phyloP scores from a whole-genome alignment of 495 filamentous ascomycete species.

The Neurospora sp. region DNA sequence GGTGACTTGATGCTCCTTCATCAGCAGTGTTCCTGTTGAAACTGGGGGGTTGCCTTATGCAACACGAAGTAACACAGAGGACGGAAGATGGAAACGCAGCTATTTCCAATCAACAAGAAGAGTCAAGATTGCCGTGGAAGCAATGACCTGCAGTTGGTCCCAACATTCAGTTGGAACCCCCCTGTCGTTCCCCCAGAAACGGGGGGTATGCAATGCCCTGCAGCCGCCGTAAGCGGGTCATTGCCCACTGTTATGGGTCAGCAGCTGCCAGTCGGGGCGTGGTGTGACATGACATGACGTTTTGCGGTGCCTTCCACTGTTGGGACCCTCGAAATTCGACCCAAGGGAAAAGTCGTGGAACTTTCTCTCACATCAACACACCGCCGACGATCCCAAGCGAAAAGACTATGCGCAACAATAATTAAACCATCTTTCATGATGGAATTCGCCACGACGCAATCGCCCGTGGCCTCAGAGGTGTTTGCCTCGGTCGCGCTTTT shows the following conservation, averaged over 20 bases:
- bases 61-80: background rate
- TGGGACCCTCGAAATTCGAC: background rate
- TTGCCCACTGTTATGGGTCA: background rate
- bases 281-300: background rate
- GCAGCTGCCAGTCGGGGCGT: background rate
- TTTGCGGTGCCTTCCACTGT: background rate
- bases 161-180: background rate
- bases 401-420: background rate
- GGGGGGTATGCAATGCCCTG: background rate
- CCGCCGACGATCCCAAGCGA: background rate
- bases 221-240: background rate
- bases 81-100: background rate
- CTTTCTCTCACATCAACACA: background rate
- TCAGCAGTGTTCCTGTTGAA: background rate
- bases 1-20: background rate
- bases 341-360: background rate
- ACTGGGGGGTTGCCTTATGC: background rate
- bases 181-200: background rate
- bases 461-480: constrained; percentile 31
- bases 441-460: constrained; percentile 7
- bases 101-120: background rate
- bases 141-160: background rate
- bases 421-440: constrained; percentile 10
- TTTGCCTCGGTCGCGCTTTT: constrained; percentile 64
- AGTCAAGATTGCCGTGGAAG: background rate